Conservation (phyloP, 2,329 filamentous ascomycete genomes). For the Domatiomyces catenatus region DNA sequence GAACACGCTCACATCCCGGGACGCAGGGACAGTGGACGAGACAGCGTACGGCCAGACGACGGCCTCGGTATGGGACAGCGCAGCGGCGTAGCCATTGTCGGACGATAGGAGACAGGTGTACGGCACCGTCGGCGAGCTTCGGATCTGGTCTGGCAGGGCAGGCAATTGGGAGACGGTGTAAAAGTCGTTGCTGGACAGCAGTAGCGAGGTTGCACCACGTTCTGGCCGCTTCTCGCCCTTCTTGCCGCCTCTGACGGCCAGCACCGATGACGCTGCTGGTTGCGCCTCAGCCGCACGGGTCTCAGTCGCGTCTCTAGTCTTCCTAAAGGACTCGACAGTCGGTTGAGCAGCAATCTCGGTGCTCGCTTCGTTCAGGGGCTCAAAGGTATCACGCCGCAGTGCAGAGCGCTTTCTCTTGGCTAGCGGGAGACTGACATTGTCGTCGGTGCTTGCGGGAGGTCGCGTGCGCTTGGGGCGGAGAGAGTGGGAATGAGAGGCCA, state of each 20-base stretch:
- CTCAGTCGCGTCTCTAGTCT: not conserved
- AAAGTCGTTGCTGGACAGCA: constrained; percentile 57
- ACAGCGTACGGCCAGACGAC: constrained; percentile 77
- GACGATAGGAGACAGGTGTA: constrained; percentile 52
- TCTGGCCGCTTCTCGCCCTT: constrained; percentile 22
- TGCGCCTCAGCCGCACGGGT: not conserved
- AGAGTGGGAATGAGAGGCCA: constrained; percentile 10
- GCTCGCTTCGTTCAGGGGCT: constrained; percentile 16
- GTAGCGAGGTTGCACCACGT: constrained; percentile 21
- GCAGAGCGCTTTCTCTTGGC: constrained; percentile 34
- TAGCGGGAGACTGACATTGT: constrained; percentile 29
- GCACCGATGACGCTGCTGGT: constrained; percentile 6
- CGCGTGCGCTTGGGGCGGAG: constrained; percentile 19
- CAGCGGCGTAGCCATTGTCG: constrained; percentile 58
- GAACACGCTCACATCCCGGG: constrained; percentile 66
- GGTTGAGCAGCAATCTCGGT: constrained; percentile 17
- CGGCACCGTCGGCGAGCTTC: constrained; percentile 39
- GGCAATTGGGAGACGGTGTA: constrained; percentile 77
- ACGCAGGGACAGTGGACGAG: constrained; percentile 39
- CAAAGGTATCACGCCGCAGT: constrained; percentile 24
- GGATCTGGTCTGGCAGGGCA: constrained; percentile 63
- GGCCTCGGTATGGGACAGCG: constrained; percentile 65
- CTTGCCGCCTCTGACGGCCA: constrained; percentile 26
- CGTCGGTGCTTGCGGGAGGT: constrained; percentile 24
- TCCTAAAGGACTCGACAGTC: constrained; percentile 5